A percentile compares a stretch with the other conserved stretches of the same genome.
Conservation (phyloP, 2,329 filamentous ascomycete genomes). For the Paraconiothyrium brasiliense region DNA sequence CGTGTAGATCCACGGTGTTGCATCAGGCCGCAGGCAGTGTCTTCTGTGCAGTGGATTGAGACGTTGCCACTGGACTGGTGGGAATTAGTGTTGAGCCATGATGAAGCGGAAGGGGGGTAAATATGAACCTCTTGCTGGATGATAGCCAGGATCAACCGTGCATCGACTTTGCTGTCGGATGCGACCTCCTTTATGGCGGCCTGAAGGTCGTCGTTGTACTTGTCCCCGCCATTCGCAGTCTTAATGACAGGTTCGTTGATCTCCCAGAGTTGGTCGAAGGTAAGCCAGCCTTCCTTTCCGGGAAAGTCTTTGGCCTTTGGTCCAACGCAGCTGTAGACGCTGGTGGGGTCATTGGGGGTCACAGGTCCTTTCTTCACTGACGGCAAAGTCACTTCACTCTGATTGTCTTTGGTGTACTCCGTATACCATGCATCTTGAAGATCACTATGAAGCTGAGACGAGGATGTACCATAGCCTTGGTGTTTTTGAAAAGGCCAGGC, state of each 20-base stretch:
- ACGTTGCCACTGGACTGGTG: slow-evolving; percentile 26
- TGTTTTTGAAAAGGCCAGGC: slow-evolving; percentile 1
- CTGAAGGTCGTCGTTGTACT: slow-evolving; percentile 20
- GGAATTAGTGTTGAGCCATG: slow-evolving; percentile 5
- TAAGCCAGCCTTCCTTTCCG: slow-evolving; percentile 20
- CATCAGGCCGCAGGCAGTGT: slow-evolving; percentile 29
- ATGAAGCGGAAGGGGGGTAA: neutral
- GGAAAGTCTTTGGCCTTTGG: slow-evolving; percentile 20
- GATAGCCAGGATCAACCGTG: slow-evolving; percentile 26
- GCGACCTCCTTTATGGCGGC: slow-evolving; percentile 23
- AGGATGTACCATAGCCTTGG: slow-evolving; percentile 6
- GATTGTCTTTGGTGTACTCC: slow-evolving; percentile 1
- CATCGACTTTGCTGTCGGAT: slow-evolving; percentile 23
- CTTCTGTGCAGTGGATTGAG: slow-evolving; percentile 23
- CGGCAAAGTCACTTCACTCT: neutral
- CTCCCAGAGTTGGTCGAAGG: slow-evolving; percentile 24
- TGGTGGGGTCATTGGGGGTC: slow-evolving; percentile 8
- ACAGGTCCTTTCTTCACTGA: neutral
- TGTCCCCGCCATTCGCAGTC: slow-evolving; percentile 10
- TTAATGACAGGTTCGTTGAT: slow-evolving; percentile 25
- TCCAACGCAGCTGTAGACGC: slow-evolving; percentile 22
- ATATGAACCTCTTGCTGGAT: slow-evolving; percentile 29
- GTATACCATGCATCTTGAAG: slow-evolving; percentile 16
- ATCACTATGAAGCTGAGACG: slow-evolving; percentile 4
- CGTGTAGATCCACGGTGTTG: slow-evolving; percentile 22